Evolutionary conservation across 352 stramenopile genomes (phyloP).

Genomic region (Pythium rhizo-oryzae): DNA sequence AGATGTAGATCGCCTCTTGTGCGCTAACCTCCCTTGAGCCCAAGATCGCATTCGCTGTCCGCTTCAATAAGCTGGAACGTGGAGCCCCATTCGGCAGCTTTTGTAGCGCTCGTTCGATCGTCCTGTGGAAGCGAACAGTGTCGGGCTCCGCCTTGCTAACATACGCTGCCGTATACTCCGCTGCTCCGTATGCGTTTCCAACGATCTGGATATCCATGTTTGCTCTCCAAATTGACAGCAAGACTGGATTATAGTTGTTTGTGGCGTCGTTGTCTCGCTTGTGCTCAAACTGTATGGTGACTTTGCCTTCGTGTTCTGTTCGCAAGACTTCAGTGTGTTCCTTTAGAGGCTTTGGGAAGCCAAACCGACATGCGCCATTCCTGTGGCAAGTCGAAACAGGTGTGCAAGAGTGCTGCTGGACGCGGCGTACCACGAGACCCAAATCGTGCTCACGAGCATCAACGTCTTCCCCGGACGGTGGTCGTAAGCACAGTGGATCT

Average conservation of each 20-base stretch:
- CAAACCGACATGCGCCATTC: conserved; percentile 10
- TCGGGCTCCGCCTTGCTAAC: conserved; percentile 34
- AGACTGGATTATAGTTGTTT: conserved; percentile 18
- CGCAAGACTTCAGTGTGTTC: neutral
- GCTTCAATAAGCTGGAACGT: neutral
- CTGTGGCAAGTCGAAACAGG: conserved; percentile 10
- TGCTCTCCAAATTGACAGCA: conserved; percentile 17
- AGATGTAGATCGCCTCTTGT: conserved; percentile 17
- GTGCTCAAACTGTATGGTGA: conserved; percentile 5
- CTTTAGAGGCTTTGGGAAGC: conserved; percentile 3
- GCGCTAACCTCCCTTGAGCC: conserved; percentile 10
- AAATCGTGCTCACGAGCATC: neutral
- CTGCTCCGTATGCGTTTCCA: conserved; percentile 32
- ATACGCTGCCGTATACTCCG: conserved; percentile 33
- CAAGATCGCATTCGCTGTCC: conserved; percentile 1
- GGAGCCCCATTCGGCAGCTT: neutral
- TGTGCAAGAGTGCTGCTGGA: conserved; percentile 15
- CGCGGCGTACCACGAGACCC: neutral
- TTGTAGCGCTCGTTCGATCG: neutral
- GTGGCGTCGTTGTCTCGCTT: conserved; percentile 6
- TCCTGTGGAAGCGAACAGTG: conserved; percentile 22
- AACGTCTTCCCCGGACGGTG: neutral
- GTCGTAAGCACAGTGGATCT: neutral
- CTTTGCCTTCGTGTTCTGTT: neutral
- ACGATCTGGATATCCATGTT: conserved; percentile 39